Percentiles rank a stretch among this genome's conserved stretches.
These are phyloP conservation scores for Leccinum fallax DNA, from an alignment of 1,284 basidiomycete genomes.

Conservation along the genomic window DNA sequence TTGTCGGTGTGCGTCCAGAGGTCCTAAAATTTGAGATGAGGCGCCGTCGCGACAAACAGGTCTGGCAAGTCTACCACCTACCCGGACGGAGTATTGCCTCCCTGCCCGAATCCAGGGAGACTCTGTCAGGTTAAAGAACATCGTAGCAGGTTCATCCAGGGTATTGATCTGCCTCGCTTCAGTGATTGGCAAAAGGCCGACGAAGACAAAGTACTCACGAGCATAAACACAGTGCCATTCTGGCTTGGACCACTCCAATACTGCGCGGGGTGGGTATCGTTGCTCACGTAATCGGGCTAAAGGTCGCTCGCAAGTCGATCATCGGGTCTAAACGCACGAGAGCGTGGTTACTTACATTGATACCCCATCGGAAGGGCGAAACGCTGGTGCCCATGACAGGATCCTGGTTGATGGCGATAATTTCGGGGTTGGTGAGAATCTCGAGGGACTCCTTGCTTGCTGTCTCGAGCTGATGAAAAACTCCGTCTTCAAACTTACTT, in stretches of 20 bases:
- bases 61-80: slow-evolving; percentile 27
- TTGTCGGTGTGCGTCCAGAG: slow-evolving; percentile 71
- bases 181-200: neutral
- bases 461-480: slow-evolving; percentile 45
- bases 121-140: slow-evolving; percentile 67
- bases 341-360: slow-evolving; percentile 45
- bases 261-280: slow-evolving; percentile 53
- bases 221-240: slow-evolving; percentile 59
- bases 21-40: slow-evolving; percentile 45
- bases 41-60: neutral
- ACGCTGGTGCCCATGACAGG: slow-evolving; percentile 60
- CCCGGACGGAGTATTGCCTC: slow-evolving; percentile 60
- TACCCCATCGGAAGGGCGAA: slow-evolving; percentile 69
- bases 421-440: slow-evolving; percentile 62
- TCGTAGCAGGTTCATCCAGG: slow-evolving; percentile 52
- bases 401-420: slow-evolving; percentile 72
- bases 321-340: neutral
- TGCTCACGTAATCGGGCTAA: slow-evolving; percentile 55
- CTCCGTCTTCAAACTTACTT: neutral
- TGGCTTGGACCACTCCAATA: slow-evolving; percentile 61
- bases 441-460: slow-evolving; percentile 51
- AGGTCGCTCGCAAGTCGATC: neutral
- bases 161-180: slow-evolving; percentile 46
- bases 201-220: slow-evolving; percentile 37
- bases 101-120: slow-evolving; percentile 72